Evolutionary conservation across 2,329 filamentous ascomycete species (phyloP), one percentile per base, ranked within the genome.

Genomic region (Coleophoma eucalyptorum): DNA sequence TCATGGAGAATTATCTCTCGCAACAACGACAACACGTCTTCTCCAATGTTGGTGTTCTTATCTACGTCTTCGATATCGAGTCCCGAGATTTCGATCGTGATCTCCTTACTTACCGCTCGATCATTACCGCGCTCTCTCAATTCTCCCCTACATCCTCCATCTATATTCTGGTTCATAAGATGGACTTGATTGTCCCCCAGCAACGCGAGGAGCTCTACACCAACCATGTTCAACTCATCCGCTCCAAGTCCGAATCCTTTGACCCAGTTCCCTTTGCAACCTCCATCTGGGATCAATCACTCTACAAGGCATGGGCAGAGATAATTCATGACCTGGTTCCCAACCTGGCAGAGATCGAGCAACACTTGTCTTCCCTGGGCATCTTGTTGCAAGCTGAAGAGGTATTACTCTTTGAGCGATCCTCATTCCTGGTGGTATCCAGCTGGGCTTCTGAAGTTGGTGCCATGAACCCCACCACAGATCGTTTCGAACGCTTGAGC

Each of bases 51-150:
- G 93, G 92, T 46, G 94, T 97, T 47, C 82, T 99, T 52, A 97
- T 99, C 70, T 99, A 99, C 75, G 94, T 99, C 69, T 99, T 99
- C 72, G 94, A 99, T 68, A 95, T 97, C 59, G 94, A 97, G 69
- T 96, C 90, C 16, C 87, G 91, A 66, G 94, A 97, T 69, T 90
- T 96, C 62, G 89, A 94, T 55, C 87, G 90, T 62, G 94, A 99
- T 68, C 83, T 97, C 48, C 84, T 93, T 51, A 96, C 91, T 52
- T 99, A 97, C 75, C 84, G 87, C 48, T 87, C 89, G 58, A 94
- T 97, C 67, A 90, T 97, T 60, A 83, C 86, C 46, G 94, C 94
- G 1, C 79, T 99, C 37, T 81, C 86, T 50, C 92, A 97, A 72
- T 96, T 85, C 77, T 95, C 89, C 16, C 76, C 81, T 32, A 74